Evolutionary conservation across 345 rosid species (phyloP).

Genomic region (Lepidium africanum): DNA sequence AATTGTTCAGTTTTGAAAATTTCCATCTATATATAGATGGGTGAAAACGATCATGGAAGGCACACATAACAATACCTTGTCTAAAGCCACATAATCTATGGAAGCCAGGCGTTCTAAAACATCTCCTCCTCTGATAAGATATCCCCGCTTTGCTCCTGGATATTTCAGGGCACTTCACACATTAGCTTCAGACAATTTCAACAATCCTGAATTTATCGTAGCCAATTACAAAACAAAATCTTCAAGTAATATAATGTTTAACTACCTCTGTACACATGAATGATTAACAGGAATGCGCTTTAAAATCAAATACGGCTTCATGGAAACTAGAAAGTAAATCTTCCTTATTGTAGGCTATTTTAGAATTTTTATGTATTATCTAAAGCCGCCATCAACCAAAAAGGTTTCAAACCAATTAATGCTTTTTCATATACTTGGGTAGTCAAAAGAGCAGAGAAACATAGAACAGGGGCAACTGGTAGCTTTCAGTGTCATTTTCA

Average conservation of each 20-base stretch:
- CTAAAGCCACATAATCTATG: conserved; percentile 68
- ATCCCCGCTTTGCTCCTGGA: conserved; percentile 91
- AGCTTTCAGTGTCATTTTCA: background rate
- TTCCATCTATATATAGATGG: background rate
- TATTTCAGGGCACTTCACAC: conserved; percentile 16
- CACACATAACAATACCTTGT: conserved; percentile 50
- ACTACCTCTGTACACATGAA: background rate
- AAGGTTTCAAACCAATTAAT: background rate
- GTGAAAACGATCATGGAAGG: background rate
- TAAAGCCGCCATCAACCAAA: background rate
- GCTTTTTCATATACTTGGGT: background rate
- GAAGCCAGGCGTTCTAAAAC: conserved; percentile 86
- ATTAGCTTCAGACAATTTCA: conserved; percentile 8
- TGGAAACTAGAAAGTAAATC: background rate
- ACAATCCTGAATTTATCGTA: background rate
- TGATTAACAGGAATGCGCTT: background rate
- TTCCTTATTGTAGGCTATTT: background rate
- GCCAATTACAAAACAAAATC: background rate
- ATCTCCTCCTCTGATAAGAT: conserved; percentile 95
- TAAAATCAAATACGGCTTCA: background rate
- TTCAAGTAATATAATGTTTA: background rate
- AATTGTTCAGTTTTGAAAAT: background rate
- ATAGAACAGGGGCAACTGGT: background rate
- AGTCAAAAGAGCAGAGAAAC: background rate
- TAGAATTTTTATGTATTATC: background rate